These are phyloP conservation scores for Ailanthus altissimus DNA, from an alignment of 345 rosid genomes.

Conservation along the genomic window DNA sequence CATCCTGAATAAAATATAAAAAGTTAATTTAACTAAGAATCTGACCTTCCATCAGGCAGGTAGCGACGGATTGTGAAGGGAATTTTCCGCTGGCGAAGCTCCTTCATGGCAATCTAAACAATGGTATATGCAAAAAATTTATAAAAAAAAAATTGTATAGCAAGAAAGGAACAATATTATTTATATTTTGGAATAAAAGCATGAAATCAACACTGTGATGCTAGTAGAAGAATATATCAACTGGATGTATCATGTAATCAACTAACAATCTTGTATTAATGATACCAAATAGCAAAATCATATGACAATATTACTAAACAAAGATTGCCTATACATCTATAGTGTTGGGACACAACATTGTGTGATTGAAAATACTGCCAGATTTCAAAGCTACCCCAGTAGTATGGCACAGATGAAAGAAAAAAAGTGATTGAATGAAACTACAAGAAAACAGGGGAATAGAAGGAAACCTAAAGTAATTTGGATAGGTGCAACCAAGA, in stretches of 20 bases:
- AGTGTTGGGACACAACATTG: not conserved
- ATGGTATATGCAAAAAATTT: not conserved
- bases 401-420: not conserved
- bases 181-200: not conserved
- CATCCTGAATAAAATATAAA: not conserved
- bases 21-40: not conserved
- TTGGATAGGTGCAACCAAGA: not conserved
- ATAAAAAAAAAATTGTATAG: not conserved
- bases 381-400: not conserved
- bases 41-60: conserved; percentile 87
- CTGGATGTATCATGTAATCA: not conserved
- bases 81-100: conserved; percentile 78
- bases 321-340: not conserved
- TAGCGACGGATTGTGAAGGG: conserved; percentile 85
- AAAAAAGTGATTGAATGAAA: not conserved
- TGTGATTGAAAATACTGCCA: not conserved
- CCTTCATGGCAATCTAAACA: conserved; percentile 85
- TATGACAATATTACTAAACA: not conserved
- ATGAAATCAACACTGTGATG: not conserved
- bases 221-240: not conserved
- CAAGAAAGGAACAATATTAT: not conserved
- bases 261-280: not conserved
- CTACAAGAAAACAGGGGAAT: not conserved
- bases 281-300: not conserved
- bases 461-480: not conserved